Evolutionary conservation across 2,329 filamentous ascomycete genomes (phyloP), one percentile per base, ranked within the genome.

Genomic region (Aspergillus latus): DNA sequence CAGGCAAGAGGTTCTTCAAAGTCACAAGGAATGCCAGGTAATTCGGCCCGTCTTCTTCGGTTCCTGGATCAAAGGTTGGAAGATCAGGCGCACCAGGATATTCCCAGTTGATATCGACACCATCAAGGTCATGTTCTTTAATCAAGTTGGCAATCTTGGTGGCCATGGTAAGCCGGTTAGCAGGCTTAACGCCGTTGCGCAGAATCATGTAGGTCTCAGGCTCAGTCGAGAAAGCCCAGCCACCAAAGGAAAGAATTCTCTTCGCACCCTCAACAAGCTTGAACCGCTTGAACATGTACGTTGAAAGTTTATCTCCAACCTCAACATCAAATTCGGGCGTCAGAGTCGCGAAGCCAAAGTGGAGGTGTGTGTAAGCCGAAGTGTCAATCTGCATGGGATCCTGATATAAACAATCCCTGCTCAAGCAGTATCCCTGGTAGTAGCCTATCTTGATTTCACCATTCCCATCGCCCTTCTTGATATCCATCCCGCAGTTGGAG

Each of bases 181-280:
- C 52, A 5, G 34, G 21, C 5, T 4, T 34, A 1, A 76, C 67
- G n/a, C 57, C 73, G 5, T 73, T 55, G 1, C 76, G 67, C 50
- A 79, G 72, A 37, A 78, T 72, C 10, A 52, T 32, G 52, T 70
- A 76, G 0, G 73, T 75, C 2, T 47, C 63, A 0, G 72, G 65
- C 0, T 66, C 62, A 0, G 75, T 77, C 1, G 71, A 76, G 54
- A 74, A 73, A 16, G 62, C 66, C 78, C 78, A 79, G 21, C 77
- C 77, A 26, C 77, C 76, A 59, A 80, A 72, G 0, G 74, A 73
- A 8, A 79, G 16, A 30, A 80, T 74, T 26, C 39, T 6, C n/a
- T 44, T 51, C 6, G 26, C 37, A 7, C 26, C 26, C n/a, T n/a
- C 3, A 1, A 51, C 11, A n/a, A 2, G 15, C 26, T 51, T 51